Conservation (phyloP, 2,329 filamentous ascomycete species). For the Cladorrhinum sp. region DNA sequence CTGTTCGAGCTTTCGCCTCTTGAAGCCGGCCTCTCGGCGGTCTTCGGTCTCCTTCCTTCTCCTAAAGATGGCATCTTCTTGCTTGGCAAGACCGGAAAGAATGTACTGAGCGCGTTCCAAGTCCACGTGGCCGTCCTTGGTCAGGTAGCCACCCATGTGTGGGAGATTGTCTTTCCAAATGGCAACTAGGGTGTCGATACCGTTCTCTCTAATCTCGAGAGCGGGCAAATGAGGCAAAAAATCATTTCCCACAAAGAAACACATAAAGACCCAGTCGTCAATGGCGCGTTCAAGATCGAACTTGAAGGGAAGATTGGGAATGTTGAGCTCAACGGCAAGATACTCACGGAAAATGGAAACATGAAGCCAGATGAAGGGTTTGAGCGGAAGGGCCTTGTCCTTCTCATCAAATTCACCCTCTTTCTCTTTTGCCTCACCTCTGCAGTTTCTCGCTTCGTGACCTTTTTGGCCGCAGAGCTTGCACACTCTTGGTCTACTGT, state of each 20-base stretch:
- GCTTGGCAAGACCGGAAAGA: constrained; percentile 80
- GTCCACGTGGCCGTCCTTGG: constrained; percentile 90
- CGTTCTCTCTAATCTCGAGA: constrained; percentile 93
- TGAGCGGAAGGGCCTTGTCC: constrained; percentile 64
- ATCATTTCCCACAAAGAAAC: constrained; percentile 98
- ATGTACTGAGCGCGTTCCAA: constrained; percentile 84
- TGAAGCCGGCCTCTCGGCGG: constrained; percentile 73
- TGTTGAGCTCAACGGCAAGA: constrained; percentile 80
- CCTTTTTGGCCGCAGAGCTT: constrained; percentile 88
- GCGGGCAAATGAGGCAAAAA: constrained; percentile 97
- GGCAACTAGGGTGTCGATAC: constrained; percentile 92
- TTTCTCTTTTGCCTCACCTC: constrained; percentile 74
- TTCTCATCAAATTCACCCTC: constrained; percentile 80
- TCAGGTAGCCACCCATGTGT: constrained; percentile 91
- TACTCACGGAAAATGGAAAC: constrained; percentile 91
- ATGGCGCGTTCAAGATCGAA: constrained; percentile 93
- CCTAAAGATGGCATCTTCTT: constrained; percentile 91
- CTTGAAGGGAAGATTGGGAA: constrained; percentile 77
- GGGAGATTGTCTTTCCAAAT: constrained; percentile 95
- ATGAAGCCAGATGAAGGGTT: constrained; percentile 98
- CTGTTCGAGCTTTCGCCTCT: constrained; percentile 74
- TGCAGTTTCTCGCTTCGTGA: constrained; percentile 83
- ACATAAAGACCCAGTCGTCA: constrained; percentile 99
- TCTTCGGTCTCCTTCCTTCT: constrained; percentile 84
- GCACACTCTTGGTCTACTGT: constrained; percentile 78